Evolutionary conservation across 176 grass and related monocot species (phyloP), one percentile per base, ranked within the genome.

Genomic region (Bothriochloa decipiens): DNA sequence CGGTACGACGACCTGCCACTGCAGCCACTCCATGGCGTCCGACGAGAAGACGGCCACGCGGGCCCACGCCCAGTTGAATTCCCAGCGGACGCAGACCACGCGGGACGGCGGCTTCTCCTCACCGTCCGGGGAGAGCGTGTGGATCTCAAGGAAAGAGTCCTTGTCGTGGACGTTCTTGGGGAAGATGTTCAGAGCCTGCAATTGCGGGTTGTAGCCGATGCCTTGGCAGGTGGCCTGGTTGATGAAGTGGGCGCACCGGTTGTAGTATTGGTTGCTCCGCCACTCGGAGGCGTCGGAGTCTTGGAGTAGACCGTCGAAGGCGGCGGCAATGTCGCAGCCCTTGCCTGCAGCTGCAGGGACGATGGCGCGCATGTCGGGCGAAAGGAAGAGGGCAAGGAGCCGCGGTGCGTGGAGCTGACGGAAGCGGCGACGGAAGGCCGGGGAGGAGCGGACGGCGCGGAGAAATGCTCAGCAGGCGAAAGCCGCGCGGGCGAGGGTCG

Each of bases 231-330:
- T 20, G 50, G 17, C 16, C 0, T 6, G 6, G 50, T 0, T 20
- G 50, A 53, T 0, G 49, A 52, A 17, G 16, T 0, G 0, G 16
- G 1, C 49, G 6, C 6, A 52, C 16, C 49, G 5, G 1, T 18
- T 1, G 15, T 0, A 0, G 49, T 52, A 52, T 15, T 4, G 16
- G 16, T 2, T 1, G 33, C 3, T 4, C 33, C 0, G 4, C 0
- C 49, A 49, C 4, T 35, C 4, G 33, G 33, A 35, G 33, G 33
- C 33, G 4, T 17, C 47, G 47, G 11, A 11, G 25, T 27, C 11
- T 28, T 28, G 11, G 25, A 64, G 4, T 28, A 64, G 10, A 64
- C 5, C 11, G 3, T 1, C 0, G 62, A 64, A 28, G 62, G 25
- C 0, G 62, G 53, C 53, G 4, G 12, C 63, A 13, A 7, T 0